Evolutionary conservation across 2,329 filamentous ascomycete species (phyloP), one percentile per base, ranked within the genome.

Genomic region (Chalaropsis ovoidea): DNA sequence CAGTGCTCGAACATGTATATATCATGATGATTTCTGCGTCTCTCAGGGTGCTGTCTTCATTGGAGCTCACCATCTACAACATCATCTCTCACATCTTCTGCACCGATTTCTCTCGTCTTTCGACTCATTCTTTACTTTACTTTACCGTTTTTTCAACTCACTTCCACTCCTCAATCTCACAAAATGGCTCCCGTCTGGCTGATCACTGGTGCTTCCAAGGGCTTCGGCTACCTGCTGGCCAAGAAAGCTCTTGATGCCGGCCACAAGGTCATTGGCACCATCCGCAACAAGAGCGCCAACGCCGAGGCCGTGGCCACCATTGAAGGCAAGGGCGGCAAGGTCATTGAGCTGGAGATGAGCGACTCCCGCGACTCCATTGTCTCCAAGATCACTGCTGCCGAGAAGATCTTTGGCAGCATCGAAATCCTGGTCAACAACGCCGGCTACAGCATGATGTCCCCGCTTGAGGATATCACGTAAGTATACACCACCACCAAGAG

Each of bases 391-490:
- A 72, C 75, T n/a, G 70, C 74, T 27, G 75, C 74, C 0, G 74
- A 76, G 47, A 69, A 72, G 5, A 71, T 70, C n/a, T 75, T 76
- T 65, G 77, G 78, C 10, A 71, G 71, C 2, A 72, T 80, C 65
- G 78, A 77, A 64, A 72, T 79, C 41, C 71, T 81, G 2, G 75
- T 80, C 41, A 80, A 80, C 68, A 78, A 78, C 11, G 78, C 78
- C 2, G 78, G 74, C 11, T 79, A 78, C 69, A 72, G 76, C 1
- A 73, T 77, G 27, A 72, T 76, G 31, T 77, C 76, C n/a, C 76
- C 75, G 2, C 70, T 79, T 7, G 78, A 80, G 65, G 77, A 79
- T 65, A 64, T 66, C 2, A 61, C 42, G 67, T 68, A 67, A 19
- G 65, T 61, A 49, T 60, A 41, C 22, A 49, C 41, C 35, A 22